Percentiles rank a stretch among this genome's conserved stretches.
Conservation (phyloP, 495 filamentous ascomycete genomes). For the Lasiosphaeriaceae sp. region DNA sequence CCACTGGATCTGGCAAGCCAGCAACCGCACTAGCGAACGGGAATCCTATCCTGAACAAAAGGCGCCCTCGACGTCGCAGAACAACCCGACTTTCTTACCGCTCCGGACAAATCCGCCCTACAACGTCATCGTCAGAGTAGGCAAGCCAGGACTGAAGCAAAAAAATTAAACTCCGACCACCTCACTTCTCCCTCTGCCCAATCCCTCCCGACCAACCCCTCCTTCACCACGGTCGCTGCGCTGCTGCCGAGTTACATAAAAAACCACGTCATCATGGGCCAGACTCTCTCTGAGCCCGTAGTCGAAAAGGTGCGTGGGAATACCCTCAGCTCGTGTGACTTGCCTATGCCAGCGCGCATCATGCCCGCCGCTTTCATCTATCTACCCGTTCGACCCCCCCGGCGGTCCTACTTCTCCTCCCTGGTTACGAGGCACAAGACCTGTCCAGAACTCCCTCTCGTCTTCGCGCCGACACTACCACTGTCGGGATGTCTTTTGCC, state of each 20-base stretch:
- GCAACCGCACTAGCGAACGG: neutral
- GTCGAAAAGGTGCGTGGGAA: conserved; percentile 86
- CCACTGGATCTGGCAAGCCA: conserved; percentile 1
- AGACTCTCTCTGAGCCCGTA: conserved; percentile 98
- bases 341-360: neutral
- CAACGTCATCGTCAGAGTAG: conserved; percentile 13
- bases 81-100: neutral
- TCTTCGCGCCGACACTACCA: too few relatives aligned
- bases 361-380: neutral
- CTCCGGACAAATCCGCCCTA: neutral
- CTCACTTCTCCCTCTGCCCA: conserved; percentile 5
- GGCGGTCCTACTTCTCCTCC: neutral
- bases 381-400: neutral
- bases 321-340: neutral
- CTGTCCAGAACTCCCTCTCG: too few relatives aligned
- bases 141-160: neutral
- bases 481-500: neutral
- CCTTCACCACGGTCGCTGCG: conserved; percentile 23
- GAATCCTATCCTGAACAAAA: conserved; percentile 7
- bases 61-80: neutral
- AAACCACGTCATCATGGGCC: conserved; percentile 68
- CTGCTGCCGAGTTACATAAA: conserved; percentile 19
- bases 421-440: neutral
- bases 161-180: neutral
- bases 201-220: conserved; percentile 8